phyloP scores from a whole-genome alignment of 1,284 basidiomycete species.

The Stygiomarasmius scandens region DNA sequence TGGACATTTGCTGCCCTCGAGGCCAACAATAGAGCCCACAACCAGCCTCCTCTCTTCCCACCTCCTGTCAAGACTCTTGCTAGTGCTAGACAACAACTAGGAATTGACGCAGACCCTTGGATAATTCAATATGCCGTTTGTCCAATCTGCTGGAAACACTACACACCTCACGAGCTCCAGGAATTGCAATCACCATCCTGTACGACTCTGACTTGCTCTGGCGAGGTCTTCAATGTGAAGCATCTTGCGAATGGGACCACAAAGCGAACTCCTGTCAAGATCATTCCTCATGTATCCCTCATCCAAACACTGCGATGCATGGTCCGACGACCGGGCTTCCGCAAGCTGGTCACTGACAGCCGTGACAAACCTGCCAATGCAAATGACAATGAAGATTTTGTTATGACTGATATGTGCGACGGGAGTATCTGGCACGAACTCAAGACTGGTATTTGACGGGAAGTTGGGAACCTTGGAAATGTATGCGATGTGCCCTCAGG shows the following conservation, averaged over 20 bases:
- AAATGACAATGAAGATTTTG: background rate
- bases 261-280: conserved; percentile 8
- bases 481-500: conserved; percentile 16
- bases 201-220: background rate
- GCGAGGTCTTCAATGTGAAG: background rate
- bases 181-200: background rate
- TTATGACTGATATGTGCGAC: background rate
- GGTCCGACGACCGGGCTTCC: conserved; percentile 6
- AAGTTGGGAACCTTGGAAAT: conserved; percentile 18
- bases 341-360: conserved; percentile 4
- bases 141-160: conserved; percentile 2
- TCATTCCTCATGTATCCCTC: conserved; percentile 7
- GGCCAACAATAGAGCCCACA: no score
- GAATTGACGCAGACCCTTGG: background rate
- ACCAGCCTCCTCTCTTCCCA: no score
- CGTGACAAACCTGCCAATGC: background rate
- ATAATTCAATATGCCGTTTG: conserved; percentile 1
- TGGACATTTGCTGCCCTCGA: no score
- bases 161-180: background rate
- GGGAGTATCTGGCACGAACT: conserved; percentile 18
- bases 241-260: background rate
- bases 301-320: conserved; percentile 8
- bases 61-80: background rate
- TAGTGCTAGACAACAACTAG: background rate
- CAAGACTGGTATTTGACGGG: conserved; percentile 11